phyloP scores from a whole-genome alignment of 2,329 filamentous ascomycete species.

The Fusarium palustre region DNA sequence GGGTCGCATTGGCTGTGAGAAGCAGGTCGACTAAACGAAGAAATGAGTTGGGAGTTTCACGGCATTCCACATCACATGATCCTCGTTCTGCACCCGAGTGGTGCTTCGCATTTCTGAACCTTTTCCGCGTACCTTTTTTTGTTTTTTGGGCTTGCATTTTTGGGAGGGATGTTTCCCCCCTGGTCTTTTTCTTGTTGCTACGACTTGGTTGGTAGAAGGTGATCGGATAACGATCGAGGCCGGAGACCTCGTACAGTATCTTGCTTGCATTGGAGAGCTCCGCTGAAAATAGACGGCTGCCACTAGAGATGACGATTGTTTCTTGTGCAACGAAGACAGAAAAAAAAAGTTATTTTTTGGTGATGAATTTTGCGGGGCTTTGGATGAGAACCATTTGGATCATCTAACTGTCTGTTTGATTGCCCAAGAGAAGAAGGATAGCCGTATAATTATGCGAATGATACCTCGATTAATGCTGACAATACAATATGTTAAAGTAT shows the following conservation, averaged over 20 bases:
- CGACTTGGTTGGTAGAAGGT: constrained; percentile 19
- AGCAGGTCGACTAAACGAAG: constrained; percentile 66
- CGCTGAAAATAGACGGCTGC: constrained; percentile 29
- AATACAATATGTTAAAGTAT: constrained; percentile 14
- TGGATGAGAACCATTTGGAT: constrained; percentile 25
- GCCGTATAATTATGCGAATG: constrained; percentile 26
- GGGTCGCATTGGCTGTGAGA: constrained; percentile 85
- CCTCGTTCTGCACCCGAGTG: constrained; percentile 25
- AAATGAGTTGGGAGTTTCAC: constrained; percentile 37
- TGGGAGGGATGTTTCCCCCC: constrained; percentile 3
- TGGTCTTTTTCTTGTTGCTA: constrained; percentile 16
- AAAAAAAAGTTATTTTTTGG: constrained; percentile 40
- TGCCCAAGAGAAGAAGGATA: constrained; percentile 9
- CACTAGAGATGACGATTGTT: constrained; percentile 43
- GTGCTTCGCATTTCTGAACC: constrained; percentile 24
- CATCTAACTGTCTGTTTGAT: constrained; percentile 24
- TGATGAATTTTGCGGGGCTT: constrained; percentile 22
- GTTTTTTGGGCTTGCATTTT: constrained; percentile 30
- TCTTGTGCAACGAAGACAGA: constrained; percentile 37
- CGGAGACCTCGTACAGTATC: constrained; percentile 29
- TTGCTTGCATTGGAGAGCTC: constrained; percentile 23
- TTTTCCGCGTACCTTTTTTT: constrained; percentile 8
- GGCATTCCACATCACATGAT: constrained; percentile 27
- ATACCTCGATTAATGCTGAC: constrained; percentile 39
- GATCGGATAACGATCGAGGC: constrained; percentile 21